These are phyloP conservation scores for Aspergillus floridensis DNA, from an alignment of 2,329 filamentous ascomycete genomes.

Conservation along the genomic window DNA sequence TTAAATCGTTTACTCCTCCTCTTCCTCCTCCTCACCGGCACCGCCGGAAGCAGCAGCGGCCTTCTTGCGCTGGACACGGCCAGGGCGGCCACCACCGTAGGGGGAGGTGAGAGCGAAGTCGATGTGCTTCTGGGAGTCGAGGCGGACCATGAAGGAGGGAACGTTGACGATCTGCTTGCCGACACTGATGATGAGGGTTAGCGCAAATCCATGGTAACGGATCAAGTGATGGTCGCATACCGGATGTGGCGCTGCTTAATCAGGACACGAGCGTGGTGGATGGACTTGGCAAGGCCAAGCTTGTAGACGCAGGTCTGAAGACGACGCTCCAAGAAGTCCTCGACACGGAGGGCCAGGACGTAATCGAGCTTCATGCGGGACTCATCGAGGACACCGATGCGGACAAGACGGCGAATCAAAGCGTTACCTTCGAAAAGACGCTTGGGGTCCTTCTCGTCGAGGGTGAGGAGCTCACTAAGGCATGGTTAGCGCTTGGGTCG, in stretches of 20 bases:
- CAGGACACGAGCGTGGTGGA: conserved; percentile 99
- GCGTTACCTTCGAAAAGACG: conserved; percentile 99
- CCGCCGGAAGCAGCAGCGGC: conserved; percentile 85
- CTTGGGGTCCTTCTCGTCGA: conserved; percentile 99
- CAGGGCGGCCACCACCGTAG: conserved; percentile 94
- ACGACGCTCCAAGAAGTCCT: conserved; percentile 99
- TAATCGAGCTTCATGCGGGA: conserved; percentile 99
- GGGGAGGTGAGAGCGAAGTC: conserved; percentile 97
- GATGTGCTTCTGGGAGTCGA: conserved; percentile 99
- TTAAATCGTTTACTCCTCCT: conserved; percentile 59
- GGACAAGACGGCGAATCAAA: conserved; percentile 99
- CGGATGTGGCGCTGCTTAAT: conserved; percentile 99
- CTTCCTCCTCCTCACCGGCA: conserved; percentile 63
- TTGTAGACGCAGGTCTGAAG: conserved; percentile 99
- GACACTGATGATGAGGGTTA: conserved; percentile 57
- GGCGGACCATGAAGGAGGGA: conserved; percentile 97
- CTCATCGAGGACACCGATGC: conserved; percentile 99
- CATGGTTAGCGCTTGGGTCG: conserved; percentile 8
- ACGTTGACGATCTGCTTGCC: conserved; percentile 99
- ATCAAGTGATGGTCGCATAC: conserved; percentile 2
- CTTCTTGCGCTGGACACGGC: conserved; percentile 99
- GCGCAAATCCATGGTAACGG: not conserved
- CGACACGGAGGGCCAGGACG: conserved; percentile 97
- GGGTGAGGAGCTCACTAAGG: conserved; percentile 93
- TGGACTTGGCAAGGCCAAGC: conserved; percentile 99